Percentiles rank a stretch among this genome's conserved stretches.
phyloP scores from a whole-genome alignment of 1,139 yeast genomes.

The Williopsis jadinii region DNA sequence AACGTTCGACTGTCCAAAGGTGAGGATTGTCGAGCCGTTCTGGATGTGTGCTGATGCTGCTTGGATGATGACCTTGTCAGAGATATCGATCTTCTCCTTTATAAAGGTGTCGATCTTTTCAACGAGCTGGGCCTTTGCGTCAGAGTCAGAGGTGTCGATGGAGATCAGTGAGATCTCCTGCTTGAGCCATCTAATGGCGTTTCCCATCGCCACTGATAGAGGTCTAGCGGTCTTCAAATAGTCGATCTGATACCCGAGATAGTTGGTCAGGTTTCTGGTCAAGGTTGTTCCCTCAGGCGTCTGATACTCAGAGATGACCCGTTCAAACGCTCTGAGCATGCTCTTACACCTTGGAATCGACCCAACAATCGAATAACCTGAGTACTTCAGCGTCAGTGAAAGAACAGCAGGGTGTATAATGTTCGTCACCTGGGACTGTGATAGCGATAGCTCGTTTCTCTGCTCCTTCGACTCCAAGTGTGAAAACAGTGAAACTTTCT shows the following conservation, averaged over 20 bases:
- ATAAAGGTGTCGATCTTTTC: constrained; percentile 75
- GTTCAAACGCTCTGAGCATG: constrained; percentile 81
- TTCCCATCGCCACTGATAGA: constrained; percentile 91
- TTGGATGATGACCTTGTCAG: constrained; percentile 79
- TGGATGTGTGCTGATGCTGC: constrained; percentile 72
- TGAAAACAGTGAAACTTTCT: constrained; percentile 62
- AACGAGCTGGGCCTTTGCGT: constrained; percentile 62
- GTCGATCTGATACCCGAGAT: constrained; percentile 91
- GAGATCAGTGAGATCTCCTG: constrained; percentile 82
- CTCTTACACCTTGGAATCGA: constrained; percentile 79
- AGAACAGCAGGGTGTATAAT: constrained; percentile 85
- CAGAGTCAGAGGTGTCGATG: constrained; percentile 62
- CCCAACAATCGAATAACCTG: constrained; percentile 84
- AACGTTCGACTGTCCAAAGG: constrained; percentile 86
- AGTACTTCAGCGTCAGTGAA: constrained; percentile 70
- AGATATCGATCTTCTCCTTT: constrained; percentile 75
- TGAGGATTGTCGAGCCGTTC: constrained; percentile 73
- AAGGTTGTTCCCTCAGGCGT: constrained; percentile 85
- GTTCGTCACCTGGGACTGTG: constrained; percentile 31
- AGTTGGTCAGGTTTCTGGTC: constrained; percentile 82
- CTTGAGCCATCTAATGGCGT: constrained; percentile 94
- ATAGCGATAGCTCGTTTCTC: constrained; percentile 51
- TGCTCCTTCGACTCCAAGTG: constrained; percentile 84
- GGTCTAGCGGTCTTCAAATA: constrained; percentile 90
- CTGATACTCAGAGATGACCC: constrained; percentile 68